Conservation (phyloP, 1,284 basidiomycete genomes). For the Tilletia walkeri region DNA sequence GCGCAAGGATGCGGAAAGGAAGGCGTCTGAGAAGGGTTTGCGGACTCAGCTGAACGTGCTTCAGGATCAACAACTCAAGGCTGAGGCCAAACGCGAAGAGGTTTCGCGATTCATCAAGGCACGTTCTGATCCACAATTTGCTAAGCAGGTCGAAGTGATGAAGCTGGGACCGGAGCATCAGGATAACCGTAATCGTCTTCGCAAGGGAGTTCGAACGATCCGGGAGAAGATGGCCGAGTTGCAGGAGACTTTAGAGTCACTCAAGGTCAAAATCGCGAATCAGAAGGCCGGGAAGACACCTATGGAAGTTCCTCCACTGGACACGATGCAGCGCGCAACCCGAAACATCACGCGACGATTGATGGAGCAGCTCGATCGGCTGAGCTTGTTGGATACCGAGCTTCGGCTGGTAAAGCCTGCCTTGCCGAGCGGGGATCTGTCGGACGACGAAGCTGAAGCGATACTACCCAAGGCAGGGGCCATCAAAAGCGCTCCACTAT, state of each 20-base stretch:
- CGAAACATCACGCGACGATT: conserved; percentile 69
- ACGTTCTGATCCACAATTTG: conserved; percentile 72
- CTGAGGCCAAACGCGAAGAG: conserved; percentile 55
- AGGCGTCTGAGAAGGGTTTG: conserved; percentile 48
- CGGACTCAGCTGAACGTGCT: conserved; percentile 56
- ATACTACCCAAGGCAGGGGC: conserved; percentile 7
- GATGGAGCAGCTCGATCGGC: conserved; percentile 4
- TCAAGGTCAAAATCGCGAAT: conserved; percentile 70
- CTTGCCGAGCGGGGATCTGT: not conserved
- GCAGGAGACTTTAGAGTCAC: conserved; percentile 68
- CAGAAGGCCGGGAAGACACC: conserved; percentile 66
- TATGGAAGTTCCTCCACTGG: conserved; percentile 72
- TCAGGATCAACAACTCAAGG: conserved; percentile 59
- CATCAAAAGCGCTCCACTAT: conserved; percentile 24
- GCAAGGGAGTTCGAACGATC: conserved; percentile 69
- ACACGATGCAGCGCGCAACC: conserved; percentile 77
- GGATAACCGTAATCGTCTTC: conserved; percentile 75
- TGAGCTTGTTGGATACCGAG: conserved; percentile 16
- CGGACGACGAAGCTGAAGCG: not conserved
- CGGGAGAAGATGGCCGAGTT: conserved; percentile 73
- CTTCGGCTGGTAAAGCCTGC: conserved; percentile 5
- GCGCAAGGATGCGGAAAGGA: conserved; percentile 23
- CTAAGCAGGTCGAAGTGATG: conserved; percentile 73
- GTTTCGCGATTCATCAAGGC: conserved; percentile 68
- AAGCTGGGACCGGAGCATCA: conserved; percentile 82